Evolutionary conservation across 331 rosid species (phyloP).

Genomic region (Acacia pycnantha): DNA sequence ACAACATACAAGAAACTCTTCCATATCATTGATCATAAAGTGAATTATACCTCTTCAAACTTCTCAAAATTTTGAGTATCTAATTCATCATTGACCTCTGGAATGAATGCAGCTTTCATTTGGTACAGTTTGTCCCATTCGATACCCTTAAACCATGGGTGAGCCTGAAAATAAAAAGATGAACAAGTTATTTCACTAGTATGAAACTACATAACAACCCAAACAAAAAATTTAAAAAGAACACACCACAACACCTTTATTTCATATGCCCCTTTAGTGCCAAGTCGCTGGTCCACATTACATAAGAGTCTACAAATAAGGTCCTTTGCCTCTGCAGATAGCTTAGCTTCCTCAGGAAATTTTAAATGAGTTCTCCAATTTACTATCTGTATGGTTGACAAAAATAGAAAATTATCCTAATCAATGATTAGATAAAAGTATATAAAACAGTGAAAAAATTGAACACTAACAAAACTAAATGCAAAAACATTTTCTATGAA

Average conservation of each 20-base stretch:
- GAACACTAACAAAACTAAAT: neutral
- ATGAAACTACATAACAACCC: slow-evolving; percentile 23
- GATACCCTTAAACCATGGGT: slow-evolving; percentile 87
- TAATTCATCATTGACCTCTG: slow-evolving; percentile 95
- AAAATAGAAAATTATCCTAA: slow-evolving; percentile 16
- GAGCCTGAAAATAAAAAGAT: slow-evolving; percentile 64
- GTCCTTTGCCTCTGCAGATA: slow-evolving; percentile 91
- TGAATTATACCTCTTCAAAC: slow-evolving; percentile 81
- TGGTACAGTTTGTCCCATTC: slow-evolving; percentile 94
- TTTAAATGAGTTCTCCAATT: slow-evolving; percentile 93
- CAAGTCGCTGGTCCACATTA: slow-evolving; percentile 94
- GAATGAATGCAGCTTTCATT: slow-evolving; percentile 95
- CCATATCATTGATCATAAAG: slow-evolving; percentile 20
- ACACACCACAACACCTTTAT: slow-evolving; percentile 91
- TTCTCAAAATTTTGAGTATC: slow-evolving; percentile 99
- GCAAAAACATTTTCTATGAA: neutral
- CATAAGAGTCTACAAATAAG: slow-evolving; percentile 84
- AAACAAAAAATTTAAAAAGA: slow-evolving; percentile 45
- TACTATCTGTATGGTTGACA: slow-evolving; percentile 76
- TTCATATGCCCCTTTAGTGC: slow-evolving; percentile 96
- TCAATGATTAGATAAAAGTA: slow-evolving; percentile 12
- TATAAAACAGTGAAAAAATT: neutral
- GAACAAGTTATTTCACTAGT: slow-evolving; percentile 35
- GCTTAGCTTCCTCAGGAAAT: slow-evolving; percentile 97
- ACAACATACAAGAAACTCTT: slow-evolving; percentile 28